Conservation (phyloP, 1,139 yeast genomes). For the Citeromyces hawaiiensis region DNA sequence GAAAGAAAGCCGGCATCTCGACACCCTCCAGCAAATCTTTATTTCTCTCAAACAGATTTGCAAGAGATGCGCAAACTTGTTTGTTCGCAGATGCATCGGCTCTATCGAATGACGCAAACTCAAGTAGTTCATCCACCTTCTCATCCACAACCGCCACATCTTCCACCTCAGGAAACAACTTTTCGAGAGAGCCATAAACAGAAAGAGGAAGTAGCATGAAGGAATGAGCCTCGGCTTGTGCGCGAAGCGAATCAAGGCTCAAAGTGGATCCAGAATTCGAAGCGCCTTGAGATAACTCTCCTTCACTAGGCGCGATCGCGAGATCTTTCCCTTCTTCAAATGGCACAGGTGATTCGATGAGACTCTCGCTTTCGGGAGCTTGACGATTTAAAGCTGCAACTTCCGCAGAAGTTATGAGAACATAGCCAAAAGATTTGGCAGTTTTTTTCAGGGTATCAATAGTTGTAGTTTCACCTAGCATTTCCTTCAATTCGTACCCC, state of each 20-base stretch:
- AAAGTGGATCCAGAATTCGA: background rate
- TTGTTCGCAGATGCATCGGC: background rate
- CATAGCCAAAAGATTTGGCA: conserved; percentile 14
- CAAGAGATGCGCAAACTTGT: background rate
- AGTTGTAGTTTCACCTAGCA: background rate
- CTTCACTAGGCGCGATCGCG: no score
- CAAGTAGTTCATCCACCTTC: background rate
- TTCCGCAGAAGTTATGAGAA: conserved; percentile 10
- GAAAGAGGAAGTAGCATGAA: background rate
- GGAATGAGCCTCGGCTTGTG: background rate
- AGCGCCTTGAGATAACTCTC: no score
- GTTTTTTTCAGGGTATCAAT: conserved; percentile 6
- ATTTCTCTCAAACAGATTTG: no score
- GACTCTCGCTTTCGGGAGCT: no score
- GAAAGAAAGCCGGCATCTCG: background rate
- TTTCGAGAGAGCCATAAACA: background rate
- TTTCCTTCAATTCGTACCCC: background rate
- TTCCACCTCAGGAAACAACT: background rate
- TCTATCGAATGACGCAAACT: background rate
- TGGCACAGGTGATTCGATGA: no score
- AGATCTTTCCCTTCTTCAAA: background rate
- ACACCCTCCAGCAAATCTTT: background rate
- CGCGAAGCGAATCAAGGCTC: background rate
- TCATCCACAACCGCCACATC: background rate
- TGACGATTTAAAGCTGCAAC: background rate